Percentiles rank a stretch among this genome's conserved stretches.
These are phyloP conservation scores for Coccomyxa sp. DNA, from an alignment of 139 green algal genomes.

Conservation along the genomic window DNA sequence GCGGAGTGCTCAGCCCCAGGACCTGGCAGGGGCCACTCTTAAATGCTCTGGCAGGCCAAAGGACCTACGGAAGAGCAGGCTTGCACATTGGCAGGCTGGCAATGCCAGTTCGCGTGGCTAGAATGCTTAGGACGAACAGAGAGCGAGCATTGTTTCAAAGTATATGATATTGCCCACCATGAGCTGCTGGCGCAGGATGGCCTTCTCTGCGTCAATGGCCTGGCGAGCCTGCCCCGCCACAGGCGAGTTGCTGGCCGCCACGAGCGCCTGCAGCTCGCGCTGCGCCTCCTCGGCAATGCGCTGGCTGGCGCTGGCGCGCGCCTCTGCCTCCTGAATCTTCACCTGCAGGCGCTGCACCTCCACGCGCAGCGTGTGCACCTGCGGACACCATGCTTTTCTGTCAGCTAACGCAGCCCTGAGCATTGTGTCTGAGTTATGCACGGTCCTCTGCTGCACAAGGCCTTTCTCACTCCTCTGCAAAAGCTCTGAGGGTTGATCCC, in stretches of 20 bases:
- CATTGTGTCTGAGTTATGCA: too few relatives aligned
- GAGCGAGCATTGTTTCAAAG: too few relatives aligned
- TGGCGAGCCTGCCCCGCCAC: neutral
- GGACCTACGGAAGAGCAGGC: neutral
- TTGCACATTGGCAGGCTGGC: too few relatives aligned
- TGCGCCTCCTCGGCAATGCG: neutral
- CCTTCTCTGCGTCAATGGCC: neutral
- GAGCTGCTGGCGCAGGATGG: neutral
- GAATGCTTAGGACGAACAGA: too few relatives aligned
- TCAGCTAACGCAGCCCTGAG: too few relatives aligned
- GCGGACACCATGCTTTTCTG: too few relatives aligned
- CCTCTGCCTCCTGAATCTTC: constrained; percentile 3
- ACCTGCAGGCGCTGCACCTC: constrained; percentile 29
- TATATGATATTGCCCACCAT: too few relatives aligned
- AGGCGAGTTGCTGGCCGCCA: neutral
- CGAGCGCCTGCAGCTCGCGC: neutral
- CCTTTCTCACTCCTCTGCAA: too few relatives aligned
- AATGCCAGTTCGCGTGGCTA: too few relatives aligned
- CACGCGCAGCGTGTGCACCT: constrained; percentile 28
- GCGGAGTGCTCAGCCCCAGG: neutral
- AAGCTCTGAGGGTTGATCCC: too few relatives aligned
- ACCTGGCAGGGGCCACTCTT: neutral
- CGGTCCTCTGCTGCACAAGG: too few relatives aligned
- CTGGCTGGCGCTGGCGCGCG: constrained; percentile 2
- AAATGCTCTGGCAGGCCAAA: neutral